Evolutionary conservation across 345 rosid species (phyloP).

Genomic region (Aegle marmelos): DNA sequence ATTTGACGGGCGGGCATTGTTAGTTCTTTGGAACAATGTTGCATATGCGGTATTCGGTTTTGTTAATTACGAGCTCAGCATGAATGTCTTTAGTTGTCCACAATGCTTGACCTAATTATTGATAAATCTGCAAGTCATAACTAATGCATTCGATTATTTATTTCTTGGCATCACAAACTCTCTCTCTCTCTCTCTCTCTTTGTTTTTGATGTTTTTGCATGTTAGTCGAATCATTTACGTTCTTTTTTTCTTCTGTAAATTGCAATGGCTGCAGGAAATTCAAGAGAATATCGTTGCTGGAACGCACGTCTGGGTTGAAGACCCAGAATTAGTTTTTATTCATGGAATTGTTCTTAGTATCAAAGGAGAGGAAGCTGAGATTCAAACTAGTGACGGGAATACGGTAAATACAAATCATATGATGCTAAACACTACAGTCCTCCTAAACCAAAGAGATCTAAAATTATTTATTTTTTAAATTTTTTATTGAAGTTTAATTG

Average conservation of each 20-base stretch:
- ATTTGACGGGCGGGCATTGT: not conserved
- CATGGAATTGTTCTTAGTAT: slow-evolving; percentile 66
- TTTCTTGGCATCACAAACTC: not conserved
- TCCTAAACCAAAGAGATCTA: not conserved
- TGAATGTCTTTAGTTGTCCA: not conserved
- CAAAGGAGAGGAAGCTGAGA: slow-evolving; percentile 53
- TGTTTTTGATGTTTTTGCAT: not conserved
- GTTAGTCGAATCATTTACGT: slow-evolving; percentile 2
- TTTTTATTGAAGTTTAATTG: not conserved
- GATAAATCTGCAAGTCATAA: not conserved
- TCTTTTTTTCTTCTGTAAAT: slow-evolving; percentile 11
- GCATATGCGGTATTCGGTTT: not conserved
- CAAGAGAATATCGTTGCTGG: slow-evolving; percentile 44
- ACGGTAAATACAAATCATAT: slow-evolving; percentile 31
- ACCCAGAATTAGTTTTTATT: slow-evolving; percentile 57
- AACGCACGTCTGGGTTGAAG: slow-evolving; percentile 77
- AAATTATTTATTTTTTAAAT: not conserved
- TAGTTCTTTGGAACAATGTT: not conserved
- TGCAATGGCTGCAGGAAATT: slow-evolving; percentile 30
- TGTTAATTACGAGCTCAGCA: not conserved
- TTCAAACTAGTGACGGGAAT: slow-evolving; percentile 46
- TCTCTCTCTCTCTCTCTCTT: too few relatives aligned
- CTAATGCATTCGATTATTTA: not conserved
- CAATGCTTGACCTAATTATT: not conserved
- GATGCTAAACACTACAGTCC: not conserved